Evolutionary conservation across 2,329 filamentous ascomycete species (phyloP), one percentile per base, ranked within the genome.

Genomic region (Trichoderma harzianum): DNA sequence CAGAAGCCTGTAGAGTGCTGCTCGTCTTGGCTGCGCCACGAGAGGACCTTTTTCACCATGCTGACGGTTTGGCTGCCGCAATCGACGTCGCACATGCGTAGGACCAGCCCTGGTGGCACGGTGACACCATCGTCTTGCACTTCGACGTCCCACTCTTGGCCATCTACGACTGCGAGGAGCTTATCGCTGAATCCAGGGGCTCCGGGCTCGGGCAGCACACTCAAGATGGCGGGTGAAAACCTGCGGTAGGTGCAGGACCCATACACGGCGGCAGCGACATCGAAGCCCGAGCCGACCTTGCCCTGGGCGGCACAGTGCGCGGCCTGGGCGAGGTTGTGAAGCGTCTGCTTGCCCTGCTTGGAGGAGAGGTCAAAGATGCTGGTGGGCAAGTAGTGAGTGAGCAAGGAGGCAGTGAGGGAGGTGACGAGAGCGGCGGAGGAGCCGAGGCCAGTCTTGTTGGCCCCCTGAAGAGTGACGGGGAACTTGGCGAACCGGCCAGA

Each of bases 301-400:
- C 96, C 96, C 83, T 99, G 96, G 0, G 96, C 96, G 1, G 95
- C 94, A 79, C 95, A 98, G 83, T 99, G 96, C 5, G 94, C 92
- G 1, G 93, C 93, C 84, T 99, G 96, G 0, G 95, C 92, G 65
- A 99, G 90, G 82, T 98, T 98, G 84, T 99, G 96, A 69, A 98
- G 87, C 64, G 87, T 88, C 32, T 85, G 84, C 75, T 86, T 86
- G 65, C 90, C 89, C 0, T 82, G 75, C 0, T 86, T 82, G 61
- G 86, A 85, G 62, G 81, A 58, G 68, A 94, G 78, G 81, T 91
- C 85, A 79, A 93, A 92, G 14, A 82, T 76, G 16, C 80, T 75
- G 1, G 70, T 75, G 4, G 90, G 88, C 24, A 95, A 86, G 83
- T 95, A 95, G 83, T 95, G 90, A n/a, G 85, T 83, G 34, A 97